Conservation (phyloP, 768 basidiomycete genomes). For the Naematelia encephala region DNA sequence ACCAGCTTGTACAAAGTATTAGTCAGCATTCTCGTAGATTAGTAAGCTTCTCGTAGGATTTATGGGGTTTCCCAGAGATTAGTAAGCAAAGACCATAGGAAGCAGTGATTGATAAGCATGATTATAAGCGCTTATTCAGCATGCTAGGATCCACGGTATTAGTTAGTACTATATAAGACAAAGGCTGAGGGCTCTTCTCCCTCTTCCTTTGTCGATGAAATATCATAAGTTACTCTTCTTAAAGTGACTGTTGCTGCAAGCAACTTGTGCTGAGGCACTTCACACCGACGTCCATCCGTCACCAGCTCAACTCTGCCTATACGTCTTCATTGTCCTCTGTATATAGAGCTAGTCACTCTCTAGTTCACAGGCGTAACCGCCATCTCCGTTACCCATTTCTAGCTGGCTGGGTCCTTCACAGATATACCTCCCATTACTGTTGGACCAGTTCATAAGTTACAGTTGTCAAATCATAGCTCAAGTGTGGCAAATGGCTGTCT, state of each 20-base stretch:
- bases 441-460: too few relatives aligned
- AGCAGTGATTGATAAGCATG: background rate
- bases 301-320: background rate
- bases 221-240: background rate
- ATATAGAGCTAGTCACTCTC: background rate
- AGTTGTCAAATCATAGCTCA: too few relatives aligned
- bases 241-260: background rate
- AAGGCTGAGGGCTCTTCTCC: background rate
- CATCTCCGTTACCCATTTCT: background rate
- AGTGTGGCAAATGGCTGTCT: too few relatives aligned
- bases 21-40: background rate
- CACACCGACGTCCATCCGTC: background rate
- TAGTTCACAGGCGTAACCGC: background rate
- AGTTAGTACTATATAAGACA: background rate
- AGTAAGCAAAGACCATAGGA: background rate
- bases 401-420: background rate
- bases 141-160: background rate
- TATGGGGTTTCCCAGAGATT: background rate
- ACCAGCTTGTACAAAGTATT: background rate
- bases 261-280: too few relatives aligned
- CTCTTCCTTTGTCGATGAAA: background rate
- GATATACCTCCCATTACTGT: background rate
- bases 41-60: too few relatives aligned
- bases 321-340: background rate
- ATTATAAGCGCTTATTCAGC: background rate